Evolutionary conservation across 2,329 filamentous ascomycete species (phyloP).

Genomic region (Helicocarpus griseus): DNA sequence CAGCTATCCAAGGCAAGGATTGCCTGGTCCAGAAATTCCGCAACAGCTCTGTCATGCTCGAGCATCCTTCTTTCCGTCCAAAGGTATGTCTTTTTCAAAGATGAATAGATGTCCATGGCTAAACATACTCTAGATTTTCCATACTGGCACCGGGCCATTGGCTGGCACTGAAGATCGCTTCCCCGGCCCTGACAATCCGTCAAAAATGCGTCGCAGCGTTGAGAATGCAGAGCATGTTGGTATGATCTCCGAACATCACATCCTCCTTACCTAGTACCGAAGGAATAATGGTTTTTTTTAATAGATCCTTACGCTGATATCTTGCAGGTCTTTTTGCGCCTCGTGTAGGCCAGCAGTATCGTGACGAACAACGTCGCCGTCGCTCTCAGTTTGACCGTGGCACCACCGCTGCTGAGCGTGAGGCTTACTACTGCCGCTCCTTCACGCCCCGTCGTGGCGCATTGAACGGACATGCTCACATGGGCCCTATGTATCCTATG

Average conservation of each 20-base stretch:
- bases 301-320: not conserved
- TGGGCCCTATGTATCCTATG: not conserved
- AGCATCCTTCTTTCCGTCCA: constrained; percentile 69
- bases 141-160: constrained; percentile 40
- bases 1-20: constrained; percentile 85
- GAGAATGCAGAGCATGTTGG: constrained; percentile 81
- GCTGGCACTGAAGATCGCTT: constrained; percentile 67
- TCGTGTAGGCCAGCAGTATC: constrained; percentile 61
- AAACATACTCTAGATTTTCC: constrained; percentile 46
- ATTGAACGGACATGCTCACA: not conserved
- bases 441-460: constrained; percentile 5
- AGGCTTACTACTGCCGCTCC: constrained; percentile 23
- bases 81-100: constrained; percentile 48
- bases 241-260: constrained; percentile 28
- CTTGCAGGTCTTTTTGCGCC: constrained; percentile 67
- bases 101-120: constrained; percentile 28
- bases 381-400: constrained; percentile 75
- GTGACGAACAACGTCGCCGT: constrained; percentile 65
- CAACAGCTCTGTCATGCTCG: constrained; percentile 92
- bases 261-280: not conserved
- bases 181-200: constrained; percentile 69
- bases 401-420: constrained; percentile 59
- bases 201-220: constrained; percentile 77
- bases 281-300: not conserved
- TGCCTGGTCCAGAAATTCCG: constrained; percentile 90